phyloP scores from a whole-genome alignment of 768 basidiomycete genomes.

The Neoboletus magnificus region DNA sequence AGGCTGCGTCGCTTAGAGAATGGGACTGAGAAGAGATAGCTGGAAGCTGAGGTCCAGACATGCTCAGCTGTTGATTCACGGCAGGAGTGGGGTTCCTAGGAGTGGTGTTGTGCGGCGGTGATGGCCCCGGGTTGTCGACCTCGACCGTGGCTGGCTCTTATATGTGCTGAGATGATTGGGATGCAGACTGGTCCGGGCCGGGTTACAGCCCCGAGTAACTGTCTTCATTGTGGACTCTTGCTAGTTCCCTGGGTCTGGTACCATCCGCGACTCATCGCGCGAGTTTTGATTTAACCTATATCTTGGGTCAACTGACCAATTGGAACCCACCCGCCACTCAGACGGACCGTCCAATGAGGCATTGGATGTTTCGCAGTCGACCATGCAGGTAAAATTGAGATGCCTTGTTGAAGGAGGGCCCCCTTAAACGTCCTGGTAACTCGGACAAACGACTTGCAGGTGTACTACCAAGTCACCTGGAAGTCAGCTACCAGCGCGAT shows the following conservation, averaged over 20 bases:
- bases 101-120: background rate
- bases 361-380: background rate
- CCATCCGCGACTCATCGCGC: background rate
- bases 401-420: background rate
- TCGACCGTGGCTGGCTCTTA: slow-evolving; percentile 4
- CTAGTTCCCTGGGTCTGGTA: background rate
- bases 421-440: background rate
- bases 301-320: background rate
- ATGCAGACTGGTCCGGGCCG: slow-evolving; percentile 9
- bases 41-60: slow-evolving; percentile 6
- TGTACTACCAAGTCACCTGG: background rate
- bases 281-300: background rate
- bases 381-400: background rate
- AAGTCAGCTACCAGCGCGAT: background rate
- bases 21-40: background rate
- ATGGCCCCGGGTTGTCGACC: background rate
- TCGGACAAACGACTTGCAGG: background rate
- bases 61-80: background rate
- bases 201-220: background rate
- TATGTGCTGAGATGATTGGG: slow-evolving; percentile 11
- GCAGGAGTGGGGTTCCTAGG: background rate
- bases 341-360: background rate
- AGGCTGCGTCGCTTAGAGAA: slow-evolving; percentile 12
- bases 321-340: background rate
- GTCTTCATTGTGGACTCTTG: background rate